Percentiles rank a stretch among this genome's conserved stretches.
Conservation (phyloP, 2,329 filamentous ascomycete genomes). For the Tolypocladium album region DNA sequence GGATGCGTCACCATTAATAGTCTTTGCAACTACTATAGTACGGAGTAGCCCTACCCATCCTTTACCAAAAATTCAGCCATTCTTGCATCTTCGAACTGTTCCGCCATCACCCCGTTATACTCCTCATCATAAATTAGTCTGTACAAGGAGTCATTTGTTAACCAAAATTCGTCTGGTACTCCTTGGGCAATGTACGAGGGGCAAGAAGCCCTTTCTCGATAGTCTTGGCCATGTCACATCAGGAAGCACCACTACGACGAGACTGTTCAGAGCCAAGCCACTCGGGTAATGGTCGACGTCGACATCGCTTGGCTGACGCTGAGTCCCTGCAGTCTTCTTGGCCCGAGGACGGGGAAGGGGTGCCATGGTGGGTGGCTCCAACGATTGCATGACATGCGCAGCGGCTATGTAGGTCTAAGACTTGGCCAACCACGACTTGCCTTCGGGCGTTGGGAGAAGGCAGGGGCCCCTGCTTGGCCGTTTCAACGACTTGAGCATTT, state of each 20-base stretch:
- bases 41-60: not conserved
- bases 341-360: not conserved
- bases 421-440: conserved; percentile 18
- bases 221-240: not conserved
- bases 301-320: not conserved
- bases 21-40: not conserved
- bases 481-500: conserved; percentile 14
- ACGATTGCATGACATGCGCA: conserved; percentile 30
- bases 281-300: not conserved
- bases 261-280: not conserved
- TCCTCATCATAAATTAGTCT: not conserved
- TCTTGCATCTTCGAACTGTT: not conserved
- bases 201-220: not conserved
- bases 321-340: not conserved
- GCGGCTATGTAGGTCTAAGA: conserved; percentile 29
- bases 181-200: not conserved
- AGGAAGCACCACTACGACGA: not conserved
- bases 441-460: conserved; percentile 5
- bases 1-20: not conserved
- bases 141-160: not conserved
- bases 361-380: conserved; percentile 3
- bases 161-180: not conserved
- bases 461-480: conserved; percentile 15
- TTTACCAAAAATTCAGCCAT: not conserved
- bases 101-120: not conserved